A percentile compares a stretch with the other conserved stretches of the same genome.
Evolutionary conservation across 2,329 filamentous ascomycete genomes (phyloP).

Genomic region (Fusarium caatingaense): DNA sequence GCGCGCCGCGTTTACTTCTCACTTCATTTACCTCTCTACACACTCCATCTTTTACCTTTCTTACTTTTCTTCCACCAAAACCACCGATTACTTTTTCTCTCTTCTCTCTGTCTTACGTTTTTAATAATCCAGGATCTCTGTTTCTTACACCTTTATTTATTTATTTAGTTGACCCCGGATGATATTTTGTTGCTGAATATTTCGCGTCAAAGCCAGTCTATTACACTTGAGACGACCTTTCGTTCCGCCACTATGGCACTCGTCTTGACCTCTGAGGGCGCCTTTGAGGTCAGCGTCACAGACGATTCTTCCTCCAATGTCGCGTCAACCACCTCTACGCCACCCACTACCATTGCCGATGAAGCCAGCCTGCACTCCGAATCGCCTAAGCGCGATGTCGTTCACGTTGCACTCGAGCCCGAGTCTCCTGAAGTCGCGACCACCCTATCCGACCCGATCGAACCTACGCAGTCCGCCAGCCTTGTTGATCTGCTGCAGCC

Average conservation of each 20-base stretch:
- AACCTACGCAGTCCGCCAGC: constrained; percentile 24
- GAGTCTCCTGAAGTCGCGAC: constrained; percentile 46
- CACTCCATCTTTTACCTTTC: constrained; percentile 7
- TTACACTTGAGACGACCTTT: constrained; percentile 14
- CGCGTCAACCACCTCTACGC: constrained; percentile 71
- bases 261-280: constrained; percentile 49
- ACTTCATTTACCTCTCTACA: constrained; percentile 26
- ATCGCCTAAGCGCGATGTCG: constrained; percentile 54
- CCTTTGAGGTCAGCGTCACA: constrained; percentile 43
- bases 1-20: constrained; percentile 41
- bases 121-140: background rate
- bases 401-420: constrained; percentile 47
- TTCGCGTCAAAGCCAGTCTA: constrained; percentile 36
- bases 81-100: constrained; percentile 5
- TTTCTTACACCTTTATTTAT: background rate
- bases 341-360: constrained; percentile 74
- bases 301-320: constrained; percentile 60
- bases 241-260: constrained; percentile 47
- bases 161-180: constrained; percentile 10
- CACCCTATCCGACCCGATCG: constrained; percentile 15
- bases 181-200: constrained; percentile 25
- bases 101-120: background rate
- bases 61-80: constrained; percentile 9
- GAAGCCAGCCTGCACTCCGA: constrained; percentile 67
- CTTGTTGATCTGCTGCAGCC: constrained; percentile 32